Evolutionary conservation across 2,329 filamentous ascomycete species (phyloP), one percentile per base, ranked within the genome.

Genomic region (Amylocarpus encephaloides): DNA sequence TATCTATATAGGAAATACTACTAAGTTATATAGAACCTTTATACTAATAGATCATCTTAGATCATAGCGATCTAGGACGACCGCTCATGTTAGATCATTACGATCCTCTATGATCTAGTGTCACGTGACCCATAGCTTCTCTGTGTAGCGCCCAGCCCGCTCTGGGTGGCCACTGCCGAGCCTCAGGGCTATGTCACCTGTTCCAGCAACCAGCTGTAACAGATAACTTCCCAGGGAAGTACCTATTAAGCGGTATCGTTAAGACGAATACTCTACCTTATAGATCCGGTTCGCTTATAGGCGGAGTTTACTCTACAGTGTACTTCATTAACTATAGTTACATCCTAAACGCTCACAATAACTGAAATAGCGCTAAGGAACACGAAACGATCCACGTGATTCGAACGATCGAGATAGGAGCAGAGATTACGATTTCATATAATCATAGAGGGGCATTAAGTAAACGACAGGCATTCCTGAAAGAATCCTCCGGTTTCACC

Each of bases 401-500:
- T 4, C 43, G 51, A 1, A 4, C 12, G 7, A 58, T 62, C 22
- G 50, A 55, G 46, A 26, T 19, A 1, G 58, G 60, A 16, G 60
- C 55, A 19, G 59, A 61, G 22, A 56, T 59, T 39, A 58, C 56
- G 5, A 48, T 58, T 15, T 56, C 53, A 5, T 60, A 61, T 39
- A 32, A 50, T 26, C 15, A 44, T 4, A 50, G 53, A 7, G 52
- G 49, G 1, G n/a, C 51, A 0, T 55, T 40, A 11, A n/a, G 12
- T 9, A 4, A 10, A 11, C 51, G 57, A 4, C 50, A 30, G 1
- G 22, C 18, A 5, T 59, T 53, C 15, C 55, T 67, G 4, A 64
- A 65, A 53, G 46, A 61, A 5, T n/a, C 46, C 7, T 71, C 69
- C 39, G 64, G 64, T 5, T 70, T 71, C 13, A 34, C 46, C 26